phyloP scores from a whole-genome alignment of 2,329 filamentous ascomycete species.

The Monilinia laxa region DNA sequence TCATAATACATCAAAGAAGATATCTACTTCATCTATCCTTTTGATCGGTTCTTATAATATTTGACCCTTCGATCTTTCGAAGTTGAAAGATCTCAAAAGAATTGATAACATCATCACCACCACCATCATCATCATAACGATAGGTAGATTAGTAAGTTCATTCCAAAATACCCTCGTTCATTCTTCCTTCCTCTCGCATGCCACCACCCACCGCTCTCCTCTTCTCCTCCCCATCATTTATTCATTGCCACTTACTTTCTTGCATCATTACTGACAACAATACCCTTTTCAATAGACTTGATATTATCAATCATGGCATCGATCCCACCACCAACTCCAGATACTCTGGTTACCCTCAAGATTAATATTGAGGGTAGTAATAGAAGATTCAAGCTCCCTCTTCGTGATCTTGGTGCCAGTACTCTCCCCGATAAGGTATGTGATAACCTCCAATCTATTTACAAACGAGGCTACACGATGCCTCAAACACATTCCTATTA shows the following conservation, averaged over 20 bases:
- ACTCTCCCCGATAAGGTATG: constrained; percentile 82
- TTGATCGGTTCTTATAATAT: constrained; percentile 5
- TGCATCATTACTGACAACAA: background rate
- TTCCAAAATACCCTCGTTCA: background rate
- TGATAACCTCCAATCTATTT: constrained; percentile 25
- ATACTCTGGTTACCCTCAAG: constrained; percentile 83
- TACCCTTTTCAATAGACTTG: background rate
- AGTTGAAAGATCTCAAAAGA: background rate
- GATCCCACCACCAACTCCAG: constrained; percentile 46
- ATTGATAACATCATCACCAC: background rate
- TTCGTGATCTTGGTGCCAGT: constrained; percentile 75
- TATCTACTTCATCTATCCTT: background rate
- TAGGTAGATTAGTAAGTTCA: background rate
- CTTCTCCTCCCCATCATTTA: background rate
- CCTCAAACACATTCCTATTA: background rate
- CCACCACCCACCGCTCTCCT: constrained; percentile 1
- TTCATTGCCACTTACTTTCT: background rate
- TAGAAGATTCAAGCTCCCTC: constrained; percentile 83
- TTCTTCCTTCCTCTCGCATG: background rate
- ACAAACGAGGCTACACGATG: constrained; percentile 29
- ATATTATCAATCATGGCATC: constrained; percentile 37
- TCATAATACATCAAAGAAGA: background rate
- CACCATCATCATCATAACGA: background rate
- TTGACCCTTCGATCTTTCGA: constrained; percentile 11
- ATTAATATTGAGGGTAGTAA: constrained; percentile 72